Percentiles rank a stretch among this genome's conserved stretches.
These are phyloP conservation scores for Penicillium flavigenum DNA, from an alignment of 495 filamentous ascomycete genomes.

Conservation along the genomic window DNA sequence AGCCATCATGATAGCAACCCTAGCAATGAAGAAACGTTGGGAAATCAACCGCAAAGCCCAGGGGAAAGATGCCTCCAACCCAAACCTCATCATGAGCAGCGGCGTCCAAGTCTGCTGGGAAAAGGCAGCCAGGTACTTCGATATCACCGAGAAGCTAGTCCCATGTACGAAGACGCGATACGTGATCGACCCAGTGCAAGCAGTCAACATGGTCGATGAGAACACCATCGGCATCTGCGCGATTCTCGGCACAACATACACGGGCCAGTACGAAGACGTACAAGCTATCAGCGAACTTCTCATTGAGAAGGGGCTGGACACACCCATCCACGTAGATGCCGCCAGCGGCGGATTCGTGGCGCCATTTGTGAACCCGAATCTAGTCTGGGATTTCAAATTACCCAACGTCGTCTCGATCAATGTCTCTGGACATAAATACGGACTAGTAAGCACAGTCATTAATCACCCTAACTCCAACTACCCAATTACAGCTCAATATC, in stretches of 20 bases:
- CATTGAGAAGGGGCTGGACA: slow-evolving; percentile 62
- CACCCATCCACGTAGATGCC: slow-evolving; percentile 85
- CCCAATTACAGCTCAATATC: not conserved
- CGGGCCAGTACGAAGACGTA: slow-evolving; percentile 87
- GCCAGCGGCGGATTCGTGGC: slow-evolving; percentile 86
- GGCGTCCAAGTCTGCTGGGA: slow-evolving; percentile 95
- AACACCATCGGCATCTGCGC: slow-evolving; percentile 89
- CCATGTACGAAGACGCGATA: slow-evolving; percentile 77
- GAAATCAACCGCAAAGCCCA: slow-evolving; percentile 70
- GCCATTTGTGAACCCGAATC: slow-evolving; percentile 76
- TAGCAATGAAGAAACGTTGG: slow-evolving; percentile 94
- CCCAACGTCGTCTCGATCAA: slow-evolving; percentile 89
- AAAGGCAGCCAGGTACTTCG: slow-evolving; percentile 87
- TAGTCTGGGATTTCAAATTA: slow-evolving; percentile 83
- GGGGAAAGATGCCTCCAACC: slow-evolving; percentile 66
- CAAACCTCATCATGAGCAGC: slow-evolving; percentile 86
- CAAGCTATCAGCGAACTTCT: slow-evolving; percentile 82
- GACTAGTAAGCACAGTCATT: slow-evolving; percentile 33
- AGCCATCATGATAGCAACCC: slow-evolving; percentile 81
- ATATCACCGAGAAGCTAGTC: slow-evolving; percentile 81
- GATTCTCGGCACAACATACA: slow-evolving; percentile 87
- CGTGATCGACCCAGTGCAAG: slow-evolving; percentile 79
- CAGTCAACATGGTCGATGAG: slow-evolving; percentile 78
- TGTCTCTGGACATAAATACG: slow-evolving; percentile 86
- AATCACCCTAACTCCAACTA: too few relatives aligned